These are phyloP conservation scores for Solanum okadae DNA, from an alignment of 257 asterid genomes.

Conservation along the genomic window DNA sequence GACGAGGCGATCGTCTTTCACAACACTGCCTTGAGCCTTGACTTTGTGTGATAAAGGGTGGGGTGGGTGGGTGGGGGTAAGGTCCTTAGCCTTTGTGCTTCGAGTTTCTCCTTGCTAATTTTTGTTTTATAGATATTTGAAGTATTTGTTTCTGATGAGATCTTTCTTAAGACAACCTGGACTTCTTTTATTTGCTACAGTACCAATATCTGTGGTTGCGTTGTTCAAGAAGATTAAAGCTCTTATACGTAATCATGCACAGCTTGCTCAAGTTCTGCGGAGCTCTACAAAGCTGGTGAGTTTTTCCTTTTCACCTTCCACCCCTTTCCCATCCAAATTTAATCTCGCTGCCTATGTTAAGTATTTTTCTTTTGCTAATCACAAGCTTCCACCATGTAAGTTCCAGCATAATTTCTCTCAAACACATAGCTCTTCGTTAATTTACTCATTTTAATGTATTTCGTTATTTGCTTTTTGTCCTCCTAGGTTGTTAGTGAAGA, in stretches of 20 bases:
- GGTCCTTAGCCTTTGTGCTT: not conserved
- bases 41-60: not conserved
- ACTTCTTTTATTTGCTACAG: slow-evolving; percentile 19
- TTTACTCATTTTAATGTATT: not conserved
- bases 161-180: not conserved
- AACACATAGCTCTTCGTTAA: not conserved
- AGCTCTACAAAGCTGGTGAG: slow-evolving; percentile 68
- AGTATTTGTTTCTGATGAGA: not conserved
- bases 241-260: slow-evolving; percentile 38
- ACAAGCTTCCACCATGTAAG: not conserved
- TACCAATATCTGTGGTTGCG: slow-evolving; percentile 73
- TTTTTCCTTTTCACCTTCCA: not conserved
- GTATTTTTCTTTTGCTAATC: not conserved
- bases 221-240: slow-evolving; percentile 75
- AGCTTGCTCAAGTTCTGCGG: slow-evolving; percentile 56
- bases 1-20: not conserved
- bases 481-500: slow-evolving; percentile 77
- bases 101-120: not conserved
- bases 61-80: not conserved
- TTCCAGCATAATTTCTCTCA: not conserved
- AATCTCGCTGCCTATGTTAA: not conserved
- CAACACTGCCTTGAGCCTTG: not conserved
- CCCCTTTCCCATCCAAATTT: not conserved
- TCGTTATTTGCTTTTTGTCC: not conserved
- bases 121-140: not conserved